phyloP scores from a whole-genome alignment of 2,329 filamentous ascomycete species.

The Aspergillaceae sp. region DNA sequence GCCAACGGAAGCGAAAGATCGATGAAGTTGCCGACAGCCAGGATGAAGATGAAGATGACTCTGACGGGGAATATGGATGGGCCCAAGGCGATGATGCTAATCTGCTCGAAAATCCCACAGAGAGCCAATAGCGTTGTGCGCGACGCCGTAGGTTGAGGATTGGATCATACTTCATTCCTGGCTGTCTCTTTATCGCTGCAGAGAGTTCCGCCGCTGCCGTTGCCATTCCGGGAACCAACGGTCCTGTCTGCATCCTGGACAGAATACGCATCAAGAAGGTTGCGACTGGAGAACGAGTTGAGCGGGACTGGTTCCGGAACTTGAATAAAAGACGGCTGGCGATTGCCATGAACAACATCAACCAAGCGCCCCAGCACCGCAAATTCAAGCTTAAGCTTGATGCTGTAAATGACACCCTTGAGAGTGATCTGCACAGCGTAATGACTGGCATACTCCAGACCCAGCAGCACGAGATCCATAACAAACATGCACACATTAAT shows the following conservation, averaged over 20 bases:
- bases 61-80: conserved; percentile 25
- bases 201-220: conserved; percentile 17
- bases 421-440: conserved; percentile 34
- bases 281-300: neutral
- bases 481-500: conserved; percentile 41
- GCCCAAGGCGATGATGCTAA: conserved; percentile 13
- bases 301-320: neutral
- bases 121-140: neutral
- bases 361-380: conserved; percentile 45
- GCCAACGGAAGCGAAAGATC: conserved; percentile 34
- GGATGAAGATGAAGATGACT: conserved; percentile 28
- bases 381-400: conserved; percentile 47
- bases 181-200: conserved; percentile 11
- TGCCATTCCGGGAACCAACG: conserved; percentile 10
- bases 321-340: conserved; percentile 7
- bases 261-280: neutral
- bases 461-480: conserved; percentile 38
- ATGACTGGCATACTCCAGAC: conserved; percentile 33
- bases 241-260: neutral
- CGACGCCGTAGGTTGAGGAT: too few relatives aligned
- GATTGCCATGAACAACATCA: conserved; percentile 26
- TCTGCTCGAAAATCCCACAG: conserved; percentile 2
- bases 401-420: conserved; percentile 32
- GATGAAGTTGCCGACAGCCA: conserved; percentile 39
- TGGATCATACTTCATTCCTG: too few relatives aligned